Percentiles rank a stretch among this genome's conserved stretches.
Conservation (phyloP, 2,329 filamentous ascomycete species). For the Pseudocercospora fijiensis region DNA sequence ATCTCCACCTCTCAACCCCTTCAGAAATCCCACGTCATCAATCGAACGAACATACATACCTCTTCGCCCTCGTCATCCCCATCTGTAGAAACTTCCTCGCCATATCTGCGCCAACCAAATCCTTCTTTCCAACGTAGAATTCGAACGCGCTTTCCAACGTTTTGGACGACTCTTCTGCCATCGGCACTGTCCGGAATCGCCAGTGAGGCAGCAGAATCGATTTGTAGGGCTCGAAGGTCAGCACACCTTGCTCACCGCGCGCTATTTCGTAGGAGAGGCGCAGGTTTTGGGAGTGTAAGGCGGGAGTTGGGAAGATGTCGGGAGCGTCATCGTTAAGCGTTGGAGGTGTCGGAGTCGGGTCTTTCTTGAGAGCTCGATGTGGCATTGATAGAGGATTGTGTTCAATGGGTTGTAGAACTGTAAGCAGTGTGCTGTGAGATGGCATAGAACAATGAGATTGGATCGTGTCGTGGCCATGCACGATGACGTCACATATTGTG, state of each 20-base stretch:
- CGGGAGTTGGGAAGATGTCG: constrained; percentile 30
- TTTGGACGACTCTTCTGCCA: constrained; percentile 53
- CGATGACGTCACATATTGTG: background rate
- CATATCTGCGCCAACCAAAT: constrained; percentile 67
- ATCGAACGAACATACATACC: constrained; percentile 6
- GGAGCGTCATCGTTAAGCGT: background rate
- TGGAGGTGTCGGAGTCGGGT: background rate
- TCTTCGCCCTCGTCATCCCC: constrained; percentile 61
- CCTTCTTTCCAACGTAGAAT: constrained; percentile 51
- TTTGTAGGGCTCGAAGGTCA: constrained; percentile 65
- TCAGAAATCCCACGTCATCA: background rate
- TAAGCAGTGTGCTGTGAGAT: background rate
- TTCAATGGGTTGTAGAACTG: background rate
- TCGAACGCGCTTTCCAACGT: constrained; percentile 54
- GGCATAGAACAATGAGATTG: background rate
- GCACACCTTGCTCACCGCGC: constrained; percentile 60
- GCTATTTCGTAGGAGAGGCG: constrained; percentile 58
- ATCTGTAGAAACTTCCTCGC: constrained; percentile 64
- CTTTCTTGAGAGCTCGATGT: constrained; percentile 2
- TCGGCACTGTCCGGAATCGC: constrained; percentile 56
- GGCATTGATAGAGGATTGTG: background rate
- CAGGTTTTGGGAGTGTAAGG: constrained; percentile 36
- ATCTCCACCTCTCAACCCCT: too few relatives aligned
- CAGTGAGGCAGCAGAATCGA: constrained; percentile 58
- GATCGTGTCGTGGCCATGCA: background rate